Evolutionary conservation across 1,139 yeast species (phyloP), one percentile per base, ranked within the genome.

Genomic region (Saccharomycopsis hybrid): DNA sequence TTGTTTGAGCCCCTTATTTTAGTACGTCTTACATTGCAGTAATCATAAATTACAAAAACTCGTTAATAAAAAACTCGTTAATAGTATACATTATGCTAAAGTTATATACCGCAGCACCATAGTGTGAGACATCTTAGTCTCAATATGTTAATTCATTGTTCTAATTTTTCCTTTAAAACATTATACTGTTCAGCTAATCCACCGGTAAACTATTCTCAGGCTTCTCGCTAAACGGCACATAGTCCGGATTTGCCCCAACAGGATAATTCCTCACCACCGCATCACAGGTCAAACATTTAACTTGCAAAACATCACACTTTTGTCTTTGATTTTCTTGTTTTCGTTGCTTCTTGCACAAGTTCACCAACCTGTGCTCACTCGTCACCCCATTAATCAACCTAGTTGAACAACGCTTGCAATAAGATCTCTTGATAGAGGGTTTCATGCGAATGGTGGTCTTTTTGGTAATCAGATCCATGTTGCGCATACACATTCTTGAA

Each of bases 231-330:
- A 61, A 66, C 9, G 60, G 50, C 8, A 49, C 47, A 52, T 63
- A 65, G 28, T 57, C 53, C 2, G 56, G 57, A 46, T 64, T 41
- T 33, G 55, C 56, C 1, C 70, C 70, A 28, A 59, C 47, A 1
- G 70, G 69, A 41, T 56, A 66, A 33, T 67, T 48, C 50, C 60
- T 65, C 2, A 45, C 53, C 7, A 31, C 36, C 9, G 11, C 39
- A 1, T 44, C 40, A 7, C 67, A 67, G 55, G 67, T 63, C 2
- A 8, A 36, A 52, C 70, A 66, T 24, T 35, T 48, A 2, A 57
- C 31, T 43, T 58, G 62, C 38, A 66, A 47, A 1, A 60, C 49
- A 2, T 37, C 28, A 42, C 56, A 46, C 2, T 43, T 47, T 41
- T 53, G 18, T 5, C 25, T n/a, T 24, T 47, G 45, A 3, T 7